These are phyloP conservation scores for Basipetospora chlamydospora DNA, from an alignment of 2,329 filamentous ascomycete genomes.

Conservation along the genomic window DNA sequence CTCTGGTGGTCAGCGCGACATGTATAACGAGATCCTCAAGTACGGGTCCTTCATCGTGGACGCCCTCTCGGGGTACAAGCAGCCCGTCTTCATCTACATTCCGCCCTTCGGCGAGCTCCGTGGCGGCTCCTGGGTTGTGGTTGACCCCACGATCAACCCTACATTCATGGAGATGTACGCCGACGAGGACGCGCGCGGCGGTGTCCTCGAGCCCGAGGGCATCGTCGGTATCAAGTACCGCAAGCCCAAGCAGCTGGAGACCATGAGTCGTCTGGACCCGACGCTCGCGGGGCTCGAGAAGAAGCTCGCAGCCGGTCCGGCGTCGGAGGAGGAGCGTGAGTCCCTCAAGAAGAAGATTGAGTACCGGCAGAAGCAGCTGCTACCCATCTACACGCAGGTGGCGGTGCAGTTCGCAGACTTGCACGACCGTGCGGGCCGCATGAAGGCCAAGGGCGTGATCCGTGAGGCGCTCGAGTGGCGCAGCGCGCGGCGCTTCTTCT, in stretches of 20 bases:
- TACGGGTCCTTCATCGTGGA: slow-evolving; percentile 99
- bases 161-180: slow-evolving; percentile 99
- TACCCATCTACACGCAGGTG: slow-evolving; percentile 90
- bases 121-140: slow-evolving; percentile 98
- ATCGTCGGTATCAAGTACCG: slow-evolving; percentile 98
- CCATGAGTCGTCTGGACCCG: slow-evolving; percentile 86
- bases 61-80: slow-evolving; percentile 93
- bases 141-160: slow-evolving; percentile 96
- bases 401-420: slow-evolving; percentile 95
- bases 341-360: slow-evolving; percentile 74
- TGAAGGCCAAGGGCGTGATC: slow-evolving; percentile 95
- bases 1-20: slow-evolving; percentile 97
- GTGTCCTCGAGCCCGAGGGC: slow-evolving; percentile 94
- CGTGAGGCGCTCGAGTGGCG: slow-evolving; percentile 72
- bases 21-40: slow-evolving; percentile 99
- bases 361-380: slow-evolving; percentile 70
- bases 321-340: slow-evolving; percentile 60
- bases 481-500: slow-evolving; percentile 92
- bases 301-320: slow-evolving; percentile 48
- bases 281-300: slow-evolving; percentile 74
- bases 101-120: slow-evolving; percentile 91
- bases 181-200: slow-evolving; percentile 84
- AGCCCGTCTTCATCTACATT: slow-evolving; percentile 98
- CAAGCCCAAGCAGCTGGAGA: slow-evolving; percentile 91
- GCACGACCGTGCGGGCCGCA: slow-evolving; percentile 90